phyloP scores from a whole-genome alignment of 129 eudicot species.

The Rutidosis leptorrhynchoides region DNA sequence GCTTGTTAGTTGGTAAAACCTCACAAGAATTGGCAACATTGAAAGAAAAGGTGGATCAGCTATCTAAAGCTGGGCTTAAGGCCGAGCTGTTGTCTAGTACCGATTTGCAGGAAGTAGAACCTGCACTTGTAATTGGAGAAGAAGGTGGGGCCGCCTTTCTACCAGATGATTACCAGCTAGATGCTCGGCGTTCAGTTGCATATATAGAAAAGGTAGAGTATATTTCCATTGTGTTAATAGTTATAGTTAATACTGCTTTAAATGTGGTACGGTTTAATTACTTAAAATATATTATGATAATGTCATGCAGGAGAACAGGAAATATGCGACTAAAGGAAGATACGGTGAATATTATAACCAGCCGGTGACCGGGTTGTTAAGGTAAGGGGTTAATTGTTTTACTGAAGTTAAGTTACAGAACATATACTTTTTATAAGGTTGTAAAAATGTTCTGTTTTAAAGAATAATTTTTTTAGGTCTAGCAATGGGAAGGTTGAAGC shows the following conservation, averaged over 20 bases:
- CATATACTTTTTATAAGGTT: neutral
- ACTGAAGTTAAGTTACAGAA: slow-evolving; percentile 4
- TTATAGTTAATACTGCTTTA: neutral
- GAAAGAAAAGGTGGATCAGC: slow-evolving; percentile 51
- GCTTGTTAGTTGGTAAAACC: slow-evolving; percentile 89
- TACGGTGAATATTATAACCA: slow-evolving; percentile 81
- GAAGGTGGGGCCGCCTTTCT: slow-evolving; percentile 78
- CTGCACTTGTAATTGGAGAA: slow-evolving; percentile 57
- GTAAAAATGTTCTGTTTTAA: slow-evolving; percentile 7
- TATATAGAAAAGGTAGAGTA: slow-evolving; percentile 63
- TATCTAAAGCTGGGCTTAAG: slow-evolving; percentile 66
- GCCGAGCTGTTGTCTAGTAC: slow-evolving; percentile 62
- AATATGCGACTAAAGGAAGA: slow-evolving; percentile 65
- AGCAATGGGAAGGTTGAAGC: slow-evolving; percentile 66
- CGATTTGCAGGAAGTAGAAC: slow-evolving; percentile 57
- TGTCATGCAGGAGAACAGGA: slow-evolving; percentile 62
- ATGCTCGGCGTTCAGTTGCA: slow-evolving; percentile 72
- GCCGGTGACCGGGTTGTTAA: slow-evolving; percentile 65
- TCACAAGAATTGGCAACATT: slow-evolving; percentile 44
- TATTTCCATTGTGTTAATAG: neutral
- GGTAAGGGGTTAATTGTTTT: slow-evolving; percentile 34
- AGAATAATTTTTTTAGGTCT: slow-evolving; percentile 45
- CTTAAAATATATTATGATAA: slow-evolving; percentile 14
- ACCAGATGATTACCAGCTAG: slow-evolving; percentile 84
- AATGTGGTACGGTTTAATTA: slow-evolving; percentile 1